phyloP scores from a whole-genome alignment of 805 yeast genomes.

The Starmerella apicola region DNA sequence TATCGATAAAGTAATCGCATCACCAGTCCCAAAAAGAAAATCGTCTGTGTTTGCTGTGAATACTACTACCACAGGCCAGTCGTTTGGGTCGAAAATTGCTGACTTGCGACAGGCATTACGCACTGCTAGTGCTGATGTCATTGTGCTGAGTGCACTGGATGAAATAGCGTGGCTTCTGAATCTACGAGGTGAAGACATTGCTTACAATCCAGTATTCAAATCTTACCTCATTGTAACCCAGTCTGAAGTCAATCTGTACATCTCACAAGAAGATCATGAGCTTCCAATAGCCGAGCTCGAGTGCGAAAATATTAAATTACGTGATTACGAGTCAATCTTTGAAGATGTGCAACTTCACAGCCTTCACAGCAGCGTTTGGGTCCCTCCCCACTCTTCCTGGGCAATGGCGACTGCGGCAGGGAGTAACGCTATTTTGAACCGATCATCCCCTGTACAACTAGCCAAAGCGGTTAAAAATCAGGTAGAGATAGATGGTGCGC shows the following conservation, averaged over 20 bases:
- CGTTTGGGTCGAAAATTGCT: slow-evolving; percentile 43
- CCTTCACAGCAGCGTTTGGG: slow-evolving; percentile 28
- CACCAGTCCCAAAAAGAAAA: too few relatives aligned
- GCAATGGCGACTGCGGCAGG: slow-evolving; percentile 44
- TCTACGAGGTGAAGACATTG: slow-evolving; percentile 69
- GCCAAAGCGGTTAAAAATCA: slow-evolving; percentile 67
- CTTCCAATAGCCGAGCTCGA: slow-evolving; percentile 33
- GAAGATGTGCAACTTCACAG: slow-evolving; percentile 32
- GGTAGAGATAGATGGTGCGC: slow-evolving; percentile 60
- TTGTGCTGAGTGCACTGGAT: slow-evolving; percentile 64
- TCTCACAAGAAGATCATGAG: slow-evolving; percentile 29
- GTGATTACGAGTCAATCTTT: slow-evolving; percentile 49
- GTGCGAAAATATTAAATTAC: slow-evolving; percentile 37
- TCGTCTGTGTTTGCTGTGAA: slow-evolving; percentile 42
- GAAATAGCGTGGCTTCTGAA: slow-evolving; percentile 87
- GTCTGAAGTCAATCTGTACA: slow-evolving; percentile 38
- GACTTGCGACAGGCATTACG: slow-evolving; percentile 28
- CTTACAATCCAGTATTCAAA: slow-evolving; percentile 78
- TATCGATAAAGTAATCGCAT: slow-evolving; percentile 59
- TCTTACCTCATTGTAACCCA: slow-evolving; percentile 44
- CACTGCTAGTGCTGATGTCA: slow-evolving; percentile 28
- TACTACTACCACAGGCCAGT: slow-evolving; percentile 51
- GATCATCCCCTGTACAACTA: slow-evolving; percentile 49
- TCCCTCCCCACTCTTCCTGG: slow-evolving; percentile 57
- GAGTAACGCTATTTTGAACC: slow-evolving; percentile 28